phyloP scores from a whole-genome alignment of 2,329 filamentous ascomycete species.

The Colletotrichum falcatum region DNA sequence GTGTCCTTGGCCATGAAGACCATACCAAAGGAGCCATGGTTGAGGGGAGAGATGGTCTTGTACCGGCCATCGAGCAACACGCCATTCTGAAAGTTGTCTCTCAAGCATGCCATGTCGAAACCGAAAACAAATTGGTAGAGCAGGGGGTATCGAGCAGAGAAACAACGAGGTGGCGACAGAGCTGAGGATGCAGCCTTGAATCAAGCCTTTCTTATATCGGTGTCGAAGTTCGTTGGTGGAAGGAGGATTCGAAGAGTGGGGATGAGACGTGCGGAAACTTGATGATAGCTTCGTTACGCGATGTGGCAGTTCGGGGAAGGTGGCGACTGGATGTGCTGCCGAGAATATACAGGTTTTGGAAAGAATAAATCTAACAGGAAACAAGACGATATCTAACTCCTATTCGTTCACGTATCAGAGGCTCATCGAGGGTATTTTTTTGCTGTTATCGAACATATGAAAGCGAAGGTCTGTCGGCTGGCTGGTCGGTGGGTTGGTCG shows the following conservation, averaged over 20 bases:
- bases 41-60: conserved; percentile 91
- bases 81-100: conserved; percentile 82
- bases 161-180: conserved; percentile 21
- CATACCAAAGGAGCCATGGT: conserved; percentile 99
- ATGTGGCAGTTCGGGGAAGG: background rate
- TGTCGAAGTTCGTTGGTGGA: conserved; percentile 21
- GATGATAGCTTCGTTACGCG: background rate
- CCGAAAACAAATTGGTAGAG: conserved; percentile 44
- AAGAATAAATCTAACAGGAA: conserved; percentile 39
- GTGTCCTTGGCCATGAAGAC: conserved; percentile 92
- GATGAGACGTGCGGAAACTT: background rate
- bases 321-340: conserved; percentile 15
- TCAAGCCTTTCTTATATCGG: conserved; percentile 1
- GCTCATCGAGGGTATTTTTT: conserved; percentile 52
- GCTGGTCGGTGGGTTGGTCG: conserved; percentile 37
- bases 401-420: conserved; percentile 52
- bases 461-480: conserved; percentile 40
- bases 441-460: conserved; percentile 39
- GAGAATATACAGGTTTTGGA: conserved; percentile 36
- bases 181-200: conserved; percentile 31
- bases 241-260: conserved; percentile 4
- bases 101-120: conserved; percentile 81
- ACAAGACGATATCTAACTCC: conserved; percentile 44
- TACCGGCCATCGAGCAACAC: conserved; percentile 90
- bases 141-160: conserved; percentile 37